Conservation (phyloP, 768 basidiomycete genomes). For the Collybiopsis confluens region DNA sequence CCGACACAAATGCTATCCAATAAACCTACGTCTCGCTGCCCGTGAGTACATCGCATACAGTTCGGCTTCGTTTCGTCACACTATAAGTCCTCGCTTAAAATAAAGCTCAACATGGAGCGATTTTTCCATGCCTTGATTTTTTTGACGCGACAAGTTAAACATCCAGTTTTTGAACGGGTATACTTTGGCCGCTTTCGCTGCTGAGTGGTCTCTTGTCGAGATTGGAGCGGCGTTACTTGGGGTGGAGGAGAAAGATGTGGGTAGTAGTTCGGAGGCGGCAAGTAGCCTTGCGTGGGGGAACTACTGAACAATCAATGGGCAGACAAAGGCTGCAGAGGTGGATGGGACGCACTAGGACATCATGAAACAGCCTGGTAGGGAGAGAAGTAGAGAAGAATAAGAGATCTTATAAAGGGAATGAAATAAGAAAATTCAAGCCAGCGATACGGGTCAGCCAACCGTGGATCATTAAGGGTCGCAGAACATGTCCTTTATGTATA, state of each 20-base stretch:
- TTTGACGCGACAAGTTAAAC: conserved; percentile 88
- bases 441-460: conserved; percentile 36
- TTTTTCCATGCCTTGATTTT: conserved; percentile 79
- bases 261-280: conserved; percentile 35
- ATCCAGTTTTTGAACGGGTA: conserved; percentile 91
- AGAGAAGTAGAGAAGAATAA: conserved; percentile 31
- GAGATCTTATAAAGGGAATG: conserved; percentile 25
- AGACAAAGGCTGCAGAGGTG: conserved; percentile 8
- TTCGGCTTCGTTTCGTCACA: conserved; percentile 90
- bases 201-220: conserved; percentile 46
- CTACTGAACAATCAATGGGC: conserved; percentile 28
- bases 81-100: conserved; percentile 30
- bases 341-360: conserved; percentile 47
- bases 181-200: conserved; percentile 87
- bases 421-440: conserved; percentile 24
- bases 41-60: conserved; percentile 83
- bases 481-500: conserved; percentile 32
- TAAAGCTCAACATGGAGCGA: conserved; percentile 1
- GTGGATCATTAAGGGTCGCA: conserved; percentile 66
- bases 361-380: conserved; percentile 40
- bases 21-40: conserved; percentile 70
- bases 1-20: not conserved
- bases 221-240: conserved; percentile 45
- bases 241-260: conserved; percentile 28
- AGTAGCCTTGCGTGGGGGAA: conserved; percentile 35